Evolutionary conservation across 352 stramenopile genomes (phyloP).

Genomic region (Globisporangium cederbergense): DNA sequence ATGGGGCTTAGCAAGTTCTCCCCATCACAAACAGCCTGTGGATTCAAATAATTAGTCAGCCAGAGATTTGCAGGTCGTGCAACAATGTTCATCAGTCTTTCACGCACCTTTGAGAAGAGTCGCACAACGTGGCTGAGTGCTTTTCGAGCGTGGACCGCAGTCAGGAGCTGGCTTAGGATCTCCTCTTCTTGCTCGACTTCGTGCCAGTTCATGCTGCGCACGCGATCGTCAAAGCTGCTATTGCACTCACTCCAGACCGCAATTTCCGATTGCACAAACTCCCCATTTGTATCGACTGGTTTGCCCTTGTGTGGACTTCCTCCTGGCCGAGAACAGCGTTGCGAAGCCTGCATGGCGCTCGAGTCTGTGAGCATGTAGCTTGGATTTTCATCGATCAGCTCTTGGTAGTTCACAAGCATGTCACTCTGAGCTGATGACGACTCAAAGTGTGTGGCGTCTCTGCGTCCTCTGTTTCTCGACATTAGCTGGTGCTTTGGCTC

Average conservation of each 20-base stretch:
- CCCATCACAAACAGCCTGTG: conserved; percentile 22
- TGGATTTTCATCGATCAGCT: conserved; percentile 74
- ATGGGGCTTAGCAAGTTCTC: conserved; percentile 55
- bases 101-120: conserved; percentile 42
- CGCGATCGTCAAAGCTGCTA: conserved; percentile 48
- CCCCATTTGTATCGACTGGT: conserved; percentile 22
- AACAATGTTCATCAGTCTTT: not conserved
- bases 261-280: conserved; percentile 31
- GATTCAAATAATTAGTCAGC: not conserved
- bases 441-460: conserved; percentile 1
- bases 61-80: not conserved
- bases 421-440: conserved; percentile 9
- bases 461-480: not conserved
- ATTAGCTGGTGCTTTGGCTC: conserved; percentile 2
- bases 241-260: conserved; percentile 73
- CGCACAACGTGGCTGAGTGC: conserved; percentile 67
- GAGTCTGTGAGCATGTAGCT: conserved; percentile 72
- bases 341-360: conserved; percentile 29
- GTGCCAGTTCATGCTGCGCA: conserved; percentile 52
- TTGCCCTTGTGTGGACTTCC: conserved; percentile 49
- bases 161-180: conserved; percentile 53
- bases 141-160: conserved; percentile 58
- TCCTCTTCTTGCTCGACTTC: conserved; percentile 71
- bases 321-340: conserved; percentile 21
- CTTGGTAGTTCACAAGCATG: conserved; percentile 47